These are phyloP conservation scores for Nigrospora oryzae DNA, from an alignment of 2,329 filamentous ascomycete genomes.

Conservation along the genomic window DNA sequence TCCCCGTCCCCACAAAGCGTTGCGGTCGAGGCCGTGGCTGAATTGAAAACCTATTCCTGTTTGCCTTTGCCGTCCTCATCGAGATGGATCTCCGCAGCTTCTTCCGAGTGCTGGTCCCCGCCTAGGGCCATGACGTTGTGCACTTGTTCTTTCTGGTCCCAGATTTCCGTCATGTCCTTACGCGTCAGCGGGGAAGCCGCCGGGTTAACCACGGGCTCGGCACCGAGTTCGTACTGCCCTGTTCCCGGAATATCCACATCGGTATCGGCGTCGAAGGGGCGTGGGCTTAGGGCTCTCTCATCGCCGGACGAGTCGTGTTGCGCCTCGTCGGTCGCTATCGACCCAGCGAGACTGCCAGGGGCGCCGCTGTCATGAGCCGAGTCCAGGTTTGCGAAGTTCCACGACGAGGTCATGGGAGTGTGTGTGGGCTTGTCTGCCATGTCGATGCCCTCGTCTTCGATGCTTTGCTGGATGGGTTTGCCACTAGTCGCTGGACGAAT, in stretches of 20 bases:
- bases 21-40: neutral
- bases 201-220: constrained; percentile 9
- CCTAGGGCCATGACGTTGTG: constrained; percentile 29
- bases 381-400: constrained; percentile 34
- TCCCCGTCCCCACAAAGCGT: neutral
- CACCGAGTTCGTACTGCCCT: constrained; percentile 16
- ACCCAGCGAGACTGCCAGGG: constrained; percentile 14
- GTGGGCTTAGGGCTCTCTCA: constrained; percentile 19
- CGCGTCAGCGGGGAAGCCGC: constrained; percentile 11
- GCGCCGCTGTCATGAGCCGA: constrained; percentile 17
- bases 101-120: constrained; percentile 29
- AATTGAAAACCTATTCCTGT: neutral
- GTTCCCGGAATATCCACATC: constrained; percentile 17
- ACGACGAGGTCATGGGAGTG: constrained; percentile 21
- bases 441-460: constrained; percentile 39
- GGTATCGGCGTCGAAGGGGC: constrained; percentile 9
- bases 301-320: constrained; percentile 27
- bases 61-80: constrained; percentile 29
- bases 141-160: constrained; percentile 26
- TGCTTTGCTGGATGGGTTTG: constrained; percentile 29
- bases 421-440: constrained; percentile 23
- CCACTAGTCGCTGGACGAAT: constrained; percentile 45
- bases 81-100: constrained; percentile 41
- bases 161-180: constrained; percentile 23
- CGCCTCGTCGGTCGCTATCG: constrained; percentile 25